Evolutionary conservation across 140 eudicot genomes (phyloP).

Genomic region (Bidens hawaiensis): DNA sequence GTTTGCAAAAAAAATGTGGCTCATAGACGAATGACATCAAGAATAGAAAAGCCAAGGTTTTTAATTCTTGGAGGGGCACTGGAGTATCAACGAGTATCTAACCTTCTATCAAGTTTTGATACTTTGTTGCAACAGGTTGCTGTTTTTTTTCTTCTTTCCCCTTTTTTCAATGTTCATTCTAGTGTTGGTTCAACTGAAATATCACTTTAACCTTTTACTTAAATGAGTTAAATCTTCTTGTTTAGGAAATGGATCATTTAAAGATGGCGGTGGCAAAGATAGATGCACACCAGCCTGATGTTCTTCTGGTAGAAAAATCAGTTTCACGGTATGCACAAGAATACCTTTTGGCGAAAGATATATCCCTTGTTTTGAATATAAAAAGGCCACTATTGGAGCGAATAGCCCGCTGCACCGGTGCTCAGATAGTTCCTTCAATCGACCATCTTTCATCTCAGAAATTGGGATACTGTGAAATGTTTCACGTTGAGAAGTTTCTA

Average conservation of each 20-base stretch:
- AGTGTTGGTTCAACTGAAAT: not conserved
- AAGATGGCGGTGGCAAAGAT: conserved; percentile 99
- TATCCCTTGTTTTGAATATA: conserved; percentile 87
- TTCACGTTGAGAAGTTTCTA: conserved; percentile 68
- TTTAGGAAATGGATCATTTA: conserved; percentile 91
- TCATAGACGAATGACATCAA: conserved; percentile 84
- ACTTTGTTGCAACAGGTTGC: conserved; percentile 90
- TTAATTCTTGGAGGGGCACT: conserved; percentile 95
- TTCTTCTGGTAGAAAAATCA: conserved; percentile 93
- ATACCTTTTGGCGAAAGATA: conserved; percentile 76
- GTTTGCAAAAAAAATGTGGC: conserved; percentile 97
- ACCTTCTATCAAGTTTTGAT: conserved; percentile 82
- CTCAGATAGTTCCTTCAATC: conserved; percentile 84
- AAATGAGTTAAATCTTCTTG: conserved; percentile 19
- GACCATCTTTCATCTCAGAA: conserved; percentile 87
- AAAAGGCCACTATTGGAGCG: conserved; percentile 95
- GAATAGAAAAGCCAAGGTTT: conserved; percentile 76
- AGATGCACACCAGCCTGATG: conserved; percentile 80
- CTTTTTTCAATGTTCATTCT: not conserved
- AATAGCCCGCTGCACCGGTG: conserved; percentile 96
- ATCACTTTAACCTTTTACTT: conserved; percentile 5
- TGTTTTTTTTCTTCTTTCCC: not conserved
- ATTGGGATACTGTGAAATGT: conserved; percentile 78
- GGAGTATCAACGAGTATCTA: conserved; percentile 92
- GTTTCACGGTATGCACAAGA: conserved; percentile 95